phyloP scores from a whole-genome alignment of 2,329 filamentous ascomycete genomes.

The Fusarium agapanthi region DNA sequence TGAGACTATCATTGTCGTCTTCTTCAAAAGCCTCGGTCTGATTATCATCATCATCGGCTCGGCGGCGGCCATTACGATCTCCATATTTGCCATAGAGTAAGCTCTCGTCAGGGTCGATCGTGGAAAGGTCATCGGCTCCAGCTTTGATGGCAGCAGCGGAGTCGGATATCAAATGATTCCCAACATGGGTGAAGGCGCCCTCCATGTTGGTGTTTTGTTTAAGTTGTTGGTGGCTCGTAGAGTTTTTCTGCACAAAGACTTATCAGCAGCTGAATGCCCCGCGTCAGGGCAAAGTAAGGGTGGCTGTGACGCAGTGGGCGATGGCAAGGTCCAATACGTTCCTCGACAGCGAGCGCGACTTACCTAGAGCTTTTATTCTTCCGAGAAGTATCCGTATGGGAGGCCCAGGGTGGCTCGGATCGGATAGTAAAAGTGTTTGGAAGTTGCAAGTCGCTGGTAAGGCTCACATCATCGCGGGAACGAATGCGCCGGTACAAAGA shows the following conservation, averaged over 20 bases:
- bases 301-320: slow-evolving; percentile 27
- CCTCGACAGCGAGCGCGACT: slow-evolving; percentile 30
- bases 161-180: slow-evolving; percentile 86
- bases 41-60: slow-evolving; percentile 89
- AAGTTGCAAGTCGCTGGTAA: slow-evolving; percentile 43
- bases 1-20: slow-evolving; percentile 79
- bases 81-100: slow-evolving; percentile 77
- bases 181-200: slow-evolving; percentile 87
- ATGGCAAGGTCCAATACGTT: slow-evolving; percentile 7
- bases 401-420: slow-evolving; percentile 40
- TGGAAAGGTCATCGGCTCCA: slow-evolving; percentile 76
- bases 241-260: slow-evolving; percentile 38
- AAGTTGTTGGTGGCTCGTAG: slow-evolving; percentile 37
- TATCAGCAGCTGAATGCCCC: slow-evolving; percentile 35
- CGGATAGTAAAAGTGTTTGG: slow-evolving; percentile 43
- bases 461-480: slow-evolving; percentile 53
- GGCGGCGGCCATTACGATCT: slow-evolving; percentile 69
- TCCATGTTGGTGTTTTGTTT: slow-evolving; percentile 67
- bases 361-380: slow-evolving; percentile 41
- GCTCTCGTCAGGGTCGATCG: slow-evolving; percentile 80
- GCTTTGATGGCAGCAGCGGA: slow-evolving; percentile 89
- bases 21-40: slow-evolving; percentile 85
- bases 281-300: slow-evolving; percentile 26
- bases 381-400: slow-evolving; percentile 31
- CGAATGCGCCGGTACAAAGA: slow-evolving; percentile 32